phyloP scores from a whole-genome alignment of 768 basidiomycete species.

The Podaxis mareebaensis region DNA sequence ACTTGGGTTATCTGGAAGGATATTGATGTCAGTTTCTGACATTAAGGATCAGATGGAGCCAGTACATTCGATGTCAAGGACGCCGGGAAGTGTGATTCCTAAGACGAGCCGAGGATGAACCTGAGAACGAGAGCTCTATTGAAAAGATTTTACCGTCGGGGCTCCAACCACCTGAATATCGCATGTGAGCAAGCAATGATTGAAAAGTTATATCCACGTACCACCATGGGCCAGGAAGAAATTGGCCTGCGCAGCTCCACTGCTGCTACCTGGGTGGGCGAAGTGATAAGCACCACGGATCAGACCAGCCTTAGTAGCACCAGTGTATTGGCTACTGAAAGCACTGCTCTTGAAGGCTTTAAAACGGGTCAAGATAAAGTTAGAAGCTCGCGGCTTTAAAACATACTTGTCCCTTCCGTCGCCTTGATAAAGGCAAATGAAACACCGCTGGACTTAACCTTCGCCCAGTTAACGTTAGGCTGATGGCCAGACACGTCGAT shows the following conservation, averaged over 20 bases:
- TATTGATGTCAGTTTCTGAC: neutral
- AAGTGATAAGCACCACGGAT: slow-evolving; percentile 68
- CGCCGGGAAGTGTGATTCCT: slow-evolving; percentile 61
- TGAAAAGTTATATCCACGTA: slow-evolving; percentile 13
- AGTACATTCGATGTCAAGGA: slow-evolving; percentile 62
- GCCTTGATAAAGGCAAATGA: slow-evolving; percentile 67
- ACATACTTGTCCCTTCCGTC: slow-evolving; percentile 58
- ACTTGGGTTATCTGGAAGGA: slow-evolving; percentile 46
- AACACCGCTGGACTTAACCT: slow-evolving; percentile 51
- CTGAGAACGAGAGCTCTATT: neutral
- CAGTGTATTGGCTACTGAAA: slow-evolving; percentile 34
- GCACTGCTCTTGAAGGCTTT: neutral
- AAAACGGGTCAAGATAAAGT: neutral
- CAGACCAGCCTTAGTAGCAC: slow-evolving; percentile 54
- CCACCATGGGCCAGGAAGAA: slow-evolving; percentile 62
- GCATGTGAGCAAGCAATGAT: neutral
- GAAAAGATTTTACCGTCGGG: slow-evolving; percentile 28
- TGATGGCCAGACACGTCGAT: slow-evolving; percentile 60
- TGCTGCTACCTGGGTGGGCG: slow-evolving; percentile 33
- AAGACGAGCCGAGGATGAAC: neutral
- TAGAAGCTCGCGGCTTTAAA: neutral
- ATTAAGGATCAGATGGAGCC: slow-evolving; percentile 16
- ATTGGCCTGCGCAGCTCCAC: slow-evolving; percentile 57
- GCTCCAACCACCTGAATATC: slow-evolving; percentile 40
- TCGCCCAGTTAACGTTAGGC: slow-evolving; percentile 48